phyloP scores from a whole-genome alignment of 345 rosid species.

The Passiflora organensis region DNA sequence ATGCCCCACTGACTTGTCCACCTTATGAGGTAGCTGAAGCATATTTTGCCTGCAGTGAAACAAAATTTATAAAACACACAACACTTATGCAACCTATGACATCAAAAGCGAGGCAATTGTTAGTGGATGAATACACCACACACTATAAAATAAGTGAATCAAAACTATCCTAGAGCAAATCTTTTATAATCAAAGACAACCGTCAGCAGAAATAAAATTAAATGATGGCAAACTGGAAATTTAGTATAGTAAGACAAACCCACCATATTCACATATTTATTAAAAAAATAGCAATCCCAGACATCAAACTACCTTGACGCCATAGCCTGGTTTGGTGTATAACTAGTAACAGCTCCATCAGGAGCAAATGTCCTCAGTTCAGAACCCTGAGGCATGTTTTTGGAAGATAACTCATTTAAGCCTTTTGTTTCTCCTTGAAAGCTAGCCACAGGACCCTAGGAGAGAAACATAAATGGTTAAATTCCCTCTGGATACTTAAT shows the following conservation, averaged over 20 bases:
- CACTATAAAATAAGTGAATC: background rate
- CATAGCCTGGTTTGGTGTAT: constrained; percentile 34
- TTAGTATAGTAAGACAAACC: background rate
- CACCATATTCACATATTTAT: background rate
- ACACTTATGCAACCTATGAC: background rate
- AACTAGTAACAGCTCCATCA: constrained; percentile 35
- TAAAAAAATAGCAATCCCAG: background rate
- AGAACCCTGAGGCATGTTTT: constrained; percentile 34
- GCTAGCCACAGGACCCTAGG: constrained; percentile 34
- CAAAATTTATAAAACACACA: background rate
- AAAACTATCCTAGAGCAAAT: background rate
- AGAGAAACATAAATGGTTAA: background rate
- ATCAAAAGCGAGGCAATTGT: background rate
- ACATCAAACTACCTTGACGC: constrained; percentile 48
- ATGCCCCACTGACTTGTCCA: constrained; percentile 55
- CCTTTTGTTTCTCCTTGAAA: constrained; percentile 38
- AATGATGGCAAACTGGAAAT: background rate
- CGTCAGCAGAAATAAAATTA: background rate
- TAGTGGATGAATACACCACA: background rate
- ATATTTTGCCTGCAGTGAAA: constrained; percentile 59
- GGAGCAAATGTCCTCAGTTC: constrained; percentile 35
- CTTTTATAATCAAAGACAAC: too few species aligned
- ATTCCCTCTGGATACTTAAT: too few species aligned
- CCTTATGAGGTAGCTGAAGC: constrained; percentile 92
- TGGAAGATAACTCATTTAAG: constrained; percentile 31